Evolutionary conservation across 345 rosid genomes (phyloP), one percentile per base, ranked within the genome.

Genomic region (Geranium brycei): DNA sequence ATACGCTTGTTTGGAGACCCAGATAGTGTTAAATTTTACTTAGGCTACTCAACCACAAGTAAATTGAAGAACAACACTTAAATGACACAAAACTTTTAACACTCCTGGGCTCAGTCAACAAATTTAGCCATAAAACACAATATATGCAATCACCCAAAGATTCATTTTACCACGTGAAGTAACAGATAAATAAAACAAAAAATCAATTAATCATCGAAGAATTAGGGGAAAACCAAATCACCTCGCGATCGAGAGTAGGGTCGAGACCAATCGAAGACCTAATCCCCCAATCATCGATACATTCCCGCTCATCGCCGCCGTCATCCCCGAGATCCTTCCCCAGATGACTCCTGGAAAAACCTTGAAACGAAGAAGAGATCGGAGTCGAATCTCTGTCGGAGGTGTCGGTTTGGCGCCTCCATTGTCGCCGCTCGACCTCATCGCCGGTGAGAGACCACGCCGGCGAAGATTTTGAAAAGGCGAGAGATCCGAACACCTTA

Each of bases 271-370:
- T 84, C 2, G 83, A 81, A 62, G 75, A 75, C 72, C 83, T 84
- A 71, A 89, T 80, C 74, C 81, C 86, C 91, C 96, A 86, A 66
- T 84, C 88, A 55, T 84, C 92, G 1, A 81, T 92, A 55, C 76
- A 67, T 72, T 62, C 75, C 4, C 70, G 77, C 1, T 70, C 75
- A 3, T 61, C 74, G 2, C 61, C 73, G 10, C 66, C 78, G 4
- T 35, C 63, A 14, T 67, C 76, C 1, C 72, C 71, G 3, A 71
- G 68, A 55, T 80, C 87, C 38, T 73, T 69, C 59, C 73, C 28
- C 28, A 23, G 76, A 32, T 14, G 59, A 16, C 19, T 64, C 51
- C 66, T 66, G 1, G 11, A 47, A 61, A 58, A 66, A 85, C 75
- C 15, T 81, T 53, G 35, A 47, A 47, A 47, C 53, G 53, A 47